Conservation (phyloP, 2,329 filamentous ascomycete species). For the Mycosphaerella sp. region DNA sequence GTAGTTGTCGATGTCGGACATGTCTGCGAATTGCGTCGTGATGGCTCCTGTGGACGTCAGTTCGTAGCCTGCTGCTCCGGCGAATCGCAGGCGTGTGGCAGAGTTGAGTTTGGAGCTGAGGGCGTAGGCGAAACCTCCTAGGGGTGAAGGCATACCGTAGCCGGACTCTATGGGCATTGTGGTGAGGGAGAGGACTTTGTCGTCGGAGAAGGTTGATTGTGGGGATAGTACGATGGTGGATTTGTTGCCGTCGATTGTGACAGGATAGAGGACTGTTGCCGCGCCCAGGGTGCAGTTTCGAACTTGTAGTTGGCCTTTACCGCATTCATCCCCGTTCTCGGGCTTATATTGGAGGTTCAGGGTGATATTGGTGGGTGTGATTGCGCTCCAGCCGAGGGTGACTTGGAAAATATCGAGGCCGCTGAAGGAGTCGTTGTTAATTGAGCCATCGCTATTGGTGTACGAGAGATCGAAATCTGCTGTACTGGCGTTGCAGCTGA, state of each 20-base stretch:
- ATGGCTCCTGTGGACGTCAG: constrained; percentile 7
- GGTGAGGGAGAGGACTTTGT: constrained; percentile 5
- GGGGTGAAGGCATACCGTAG: constrained; percentile 12
- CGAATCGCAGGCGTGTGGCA: constrained; percentile 9
- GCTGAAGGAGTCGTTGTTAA: constrained; percentile 10
- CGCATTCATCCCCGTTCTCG: constrained; percentile 5
- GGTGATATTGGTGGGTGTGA: constrained; percentile 11
- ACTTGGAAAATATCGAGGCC: constrained; percentile 13
- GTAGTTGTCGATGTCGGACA: constrained; percentile 9
- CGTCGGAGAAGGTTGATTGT: not conserved
- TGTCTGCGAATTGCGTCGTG: constrained; percentile 15
- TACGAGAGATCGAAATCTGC: constrained; percentile 11
- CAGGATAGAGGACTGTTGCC: constrained; percentile 14
- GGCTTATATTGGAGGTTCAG: constrained; percentile 17
- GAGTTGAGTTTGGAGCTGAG: constrained; percentile 15
- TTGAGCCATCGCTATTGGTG: constrained; percentile 1
- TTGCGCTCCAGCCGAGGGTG: constrained; percentile 10
- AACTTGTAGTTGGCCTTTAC: constrained; percentile 9
- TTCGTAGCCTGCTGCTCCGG: constrained; percentile 15
- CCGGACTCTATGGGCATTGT: constrained; percentile 9
- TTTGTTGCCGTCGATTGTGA: constrained; percentile 16
- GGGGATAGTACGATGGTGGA: constrained; percentile 14
- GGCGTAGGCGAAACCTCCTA: constrained; percentile 15
- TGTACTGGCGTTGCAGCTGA: constrained; percentile 14
- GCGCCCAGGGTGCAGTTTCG: constrained; percentile 16